Conservation (phyloP, 2,329 filamentous ascomycete genomes). For the Colletotrichum gloeosporioides region DNA sequence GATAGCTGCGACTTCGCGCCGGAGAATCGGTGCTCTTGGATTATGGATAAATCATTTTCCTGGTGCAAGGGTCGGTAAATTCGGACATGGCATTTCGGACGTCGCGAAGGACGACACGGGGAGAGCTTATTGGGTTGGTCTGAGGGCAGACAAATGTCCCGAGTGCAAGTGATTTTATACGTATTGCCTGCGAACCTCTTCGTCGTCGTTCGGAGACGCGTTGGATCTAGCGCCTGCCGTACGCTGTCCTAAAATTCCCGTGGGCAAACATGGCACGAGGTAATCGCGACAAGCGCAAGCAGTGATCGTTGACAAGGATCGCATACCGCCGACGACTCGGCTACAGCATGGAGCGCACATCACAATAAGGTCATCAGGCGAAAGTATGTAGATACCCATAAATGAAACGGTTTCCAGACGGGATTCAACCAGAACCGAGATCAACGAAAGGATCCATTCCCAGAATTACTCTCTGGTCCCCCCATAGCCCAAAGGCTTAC, state of each 20-base stretch:
- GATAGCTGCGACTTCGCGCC: neutral
- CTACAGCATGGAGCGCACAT: neutral
- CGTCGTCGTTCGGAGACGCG: neutral
- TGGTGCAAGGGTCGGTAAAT: neutral
- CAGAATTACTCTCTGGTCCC: constrained; percentile 23
- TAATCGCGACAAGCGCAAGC: neutral
- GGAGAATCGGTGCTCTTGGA: neutral
- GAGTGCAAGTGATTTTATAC: neutral
- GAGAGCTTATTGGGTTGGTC: too few relatives aligned
- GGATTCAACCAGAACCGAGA: constrained; percentile 21
- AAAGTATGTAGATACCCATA: constrained; percentile 24
- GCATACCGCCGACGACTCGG: too few relatives aligned
- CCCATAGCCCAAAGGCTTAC: constrained; percentile 22
- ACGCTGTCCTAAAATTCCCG: too few relatives aligned
- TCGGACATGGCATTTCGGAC: neutral
- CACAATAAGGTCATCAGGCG: neutral
- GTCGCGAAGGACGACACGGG: too few relatives aligned
- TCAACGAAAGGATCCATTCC: constrained; percentile 27
- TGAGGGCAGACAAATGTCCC: too few relatives aligned
- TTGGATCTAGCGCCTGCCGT: neutral
- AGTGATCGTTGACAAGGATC: fast-evolving
- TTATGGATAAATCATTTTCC: neutral
- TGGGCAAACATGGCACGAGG: neutral
- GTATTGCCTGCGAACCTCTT: neutral
- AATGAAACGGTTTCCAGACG: constrained; percentile 26